Evolutionary conservation across 495 filamentous ascomycete species (phyloP).

Genomic region (Penicillium desertorum): DNA sequence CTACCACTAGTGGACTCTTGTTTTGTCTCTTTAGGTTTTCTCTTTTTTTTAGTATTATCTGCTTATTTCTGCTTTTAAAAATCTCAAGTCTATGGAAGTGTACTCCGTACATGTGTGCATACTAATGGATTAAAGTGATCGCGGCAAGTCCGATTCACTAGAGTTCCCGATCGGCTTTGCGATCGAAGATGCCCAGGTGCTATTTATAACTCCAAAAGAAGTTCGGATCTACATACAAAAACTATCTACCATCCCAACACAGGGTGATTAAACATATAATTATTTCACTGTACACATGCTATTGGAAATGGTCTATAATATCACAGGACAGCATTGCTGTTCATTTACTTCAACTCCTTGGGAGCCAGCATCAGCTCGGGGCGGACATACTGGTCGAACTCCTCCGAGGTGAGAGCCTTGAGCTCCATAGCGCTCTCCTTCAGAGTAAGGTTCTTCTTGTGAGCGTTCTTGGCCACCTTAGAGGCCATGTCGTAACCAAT

Average conservation of each 20-base stretch:
- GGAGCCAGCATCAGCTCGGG: constrained; percentile 98
- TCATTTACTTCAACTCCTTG: constrained; percentile 54
- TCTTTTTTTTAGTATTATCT: neutral
- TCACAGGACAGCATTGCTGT: constrained; percentile 18
- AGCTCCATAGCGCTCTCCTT: constrained; percentile 95
- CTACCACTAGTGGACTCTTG: constrained; percentile 6
- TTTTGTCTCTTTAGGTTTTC: neutral
- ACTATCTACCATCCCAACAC: neutral
- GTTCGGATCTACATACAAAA: constrained; percentile 2
- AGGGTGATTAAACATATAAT: constrained; percentile 2
- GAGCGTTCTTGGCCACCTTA: constrained; percentile 98
- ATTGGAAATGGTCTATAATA: constrained; percentile 24
- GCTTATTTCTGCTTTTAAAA: neutral
- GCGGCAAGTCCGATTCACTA: neutral
- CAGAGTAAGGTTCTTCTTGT: constrained; percentile 94
- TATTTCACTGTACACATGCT: constrained; percentile 31
- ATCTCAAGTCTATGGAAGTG: neutral
- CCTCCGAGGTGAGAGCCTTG: constrained; percentile 81
- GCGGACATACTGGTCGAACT: constrained; percentile 86
- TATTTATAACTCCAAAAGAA: constrained; percentile 17
- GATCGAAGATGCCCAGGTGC: constrained; percentile 7
- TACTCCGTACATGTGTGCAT: neutral
- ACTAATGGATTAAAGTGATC: neutral
- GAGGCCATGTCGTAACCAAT: constrained; percentile 98
- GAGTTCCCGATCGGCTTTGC: neutral